Percentiles rank a stretch among this genome's conserved stretches.
Conservation (phyloP, 2,329 filamentous ascomycete species). For the Stemphylium beticola region DNA sequence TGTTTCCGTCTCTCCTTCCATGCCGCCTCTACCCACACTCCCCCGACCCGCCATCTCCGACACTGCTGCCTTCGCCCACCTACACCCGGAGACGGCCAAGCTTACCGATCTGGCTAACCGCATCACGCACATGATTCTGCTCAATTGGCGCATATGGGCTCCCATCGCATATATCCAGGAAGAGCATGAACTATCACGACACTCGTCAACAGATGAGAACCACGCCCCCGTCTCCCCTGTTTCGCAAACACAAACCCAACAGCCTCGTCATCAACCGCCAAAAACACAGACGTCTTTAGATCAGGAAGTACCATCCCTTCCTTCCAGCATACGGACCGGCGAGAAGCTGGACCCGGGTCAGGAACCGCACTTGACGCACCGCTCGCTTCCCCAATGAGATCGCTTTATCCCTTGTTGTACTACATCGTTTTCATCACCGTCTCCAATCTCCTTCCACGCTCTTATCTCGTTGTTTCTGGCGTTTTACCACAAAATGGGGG, state of each 20-base stretch:
- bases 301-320: background rate
- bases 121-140: slow-evolving; percentile 79
- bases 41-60: slow-evolving; percentile 30
- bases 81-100: slow-evolving; percentile 33
- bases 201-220: background rate
- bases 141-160: slow-evolving; percentile 92
- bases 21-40: slow-evolving; percentile 12
- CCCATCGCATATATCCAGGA: slow-evolving; percentile 68
- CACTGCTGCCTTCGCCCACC: slow-evolving; percentile 26
- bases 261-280: background rate
- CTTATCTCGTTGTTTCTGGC: background rate
- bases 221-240: background rate
- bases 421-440: background rate
- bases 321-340: background rate
- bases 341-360: background rate
- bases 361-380: background rate
- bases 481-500: background rate
- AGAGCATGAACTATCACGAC: slow-evolving; percentile 21
- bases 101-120: slow-evolving; percentile 75
- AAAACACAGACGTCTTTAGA: background rate
- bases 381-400: slow-evolving; percentile 2
- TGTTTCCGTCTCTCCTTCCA: slow-evolving; percentile 34
- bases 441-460: background rate
- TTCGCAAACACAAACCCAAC: background rate
- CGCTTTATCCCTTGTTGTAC: background rate